Base-by-base conservation (phyloP, 2,329 filamentous ascomycete genomes). In the Cyclaneusma minus region DNA sequence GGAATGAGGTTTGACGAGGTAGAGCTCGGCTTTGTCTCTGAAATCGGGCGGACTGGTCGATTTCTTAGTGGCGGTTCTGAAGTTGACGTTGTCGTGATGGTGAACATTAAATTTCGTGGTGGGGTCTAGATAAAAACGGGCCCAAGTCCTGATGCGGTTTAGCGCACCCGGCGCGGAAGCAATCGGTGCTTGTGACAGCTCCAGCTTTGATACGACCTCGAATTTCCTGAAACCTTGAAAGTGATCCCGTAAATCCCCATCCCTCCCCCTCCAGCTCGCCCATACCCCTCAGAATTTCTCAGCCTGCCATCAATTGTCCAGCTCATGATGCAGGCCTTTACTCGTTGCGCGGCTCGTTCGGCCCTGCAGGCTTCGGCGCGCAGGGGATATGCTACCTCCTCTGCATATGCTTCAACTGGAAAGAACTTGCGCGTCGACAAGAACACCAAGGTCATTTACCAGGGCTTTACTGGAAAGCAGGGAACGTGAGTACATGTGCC, bases 381-480 rank as follows among this genome's bases (percentile, higher is more conserved):
- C 49, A 68, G 70, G 52, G 58, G 64, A 43, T 92, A 92, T 64
- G 75, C 77, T 51, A 76, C 77, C 27, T 64, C 65, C 35, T 68
- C 72, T 40, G 69, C 70, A 36, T 87, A 87, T 54, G 57, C 73
- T 42, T 55, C 68, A 46, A 87, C 80, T 32, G 64, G 76, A 51
- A 62, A 76, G 48, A 95, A 95, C 66, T 71, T 95, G 48, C 79
- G 83, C 59, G 85, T 95, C 64, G 93, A 84, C 58, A 52, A 64
- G 53, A 76, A 94, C 42, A 98, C 89, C 45, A 91, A 89, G 64
- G 83, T 98, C 42, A 64, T 95, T 48, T 95, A 72, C 65, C 89
- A 98, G 63, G 89, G 89, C 42, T 95, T 95, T 58, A 95, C 87
- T 30, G 87, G 87, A 54, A 89, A 82, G 67, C 84, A 92, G 68